Evolutionary conservation across 2,329 filamentous ascomycete genomes (phyloP).

Genomic region (Calonectria henricotiae): DNA sequence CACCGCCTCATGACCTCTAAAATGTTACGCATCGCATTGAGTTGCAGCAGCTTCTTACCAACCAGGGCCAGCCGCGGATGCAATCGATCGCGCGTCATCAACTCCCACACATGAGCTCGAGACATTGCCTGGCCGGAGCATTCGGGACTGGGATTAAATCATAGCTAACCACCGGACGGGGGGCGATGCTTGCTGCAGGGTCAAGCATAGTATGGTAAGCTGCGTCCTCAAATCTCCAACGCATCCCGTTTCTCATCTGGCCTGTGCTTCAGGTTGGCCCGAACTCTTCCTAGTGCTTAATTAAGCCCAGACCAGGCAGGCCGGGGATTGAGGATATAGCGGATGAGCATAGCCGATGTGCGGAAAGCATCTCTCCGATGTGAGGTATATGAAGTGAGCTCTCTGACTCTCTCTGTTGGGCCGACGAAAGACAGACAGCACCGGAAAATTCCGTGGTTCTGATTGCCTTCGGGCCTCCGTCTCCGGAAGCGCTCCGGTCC

Average conservation of each 20-base stretch:
- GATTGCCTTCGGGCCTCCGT: slow-evolving; percentile 17
- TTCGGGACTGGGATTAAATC: slow-evolving; percentile 36
- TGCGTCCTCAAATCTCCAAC: slow-evolving; percentile 35
- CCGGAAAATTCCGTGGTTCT: slow-evolving; percentile 22
- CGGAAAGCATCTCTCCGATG: slow-evolving; percentile 13
- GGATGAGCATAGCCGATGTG: slow-evolving; percentile 15
- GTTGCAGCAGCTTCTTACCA: slow-evolving; percentile 43
- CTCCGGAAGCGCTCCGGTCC: slow-evolving; percentile 36
- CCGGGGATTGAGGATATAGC: slow-evolving; percentile 27
- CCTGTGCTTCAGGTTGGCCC: slow-evolving; percentile 44
- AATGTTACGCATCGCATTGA: slow-evolving; percentile 39
- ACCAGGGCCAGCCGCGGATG: slow-evolving; percentile 36
- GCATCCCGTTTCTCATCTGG: slow-evolving; percentile 40
- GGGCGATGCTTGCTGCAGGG: slow-evolving; percentile 35
- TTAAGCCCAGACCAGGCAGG: slow-evolving; percentile 33
- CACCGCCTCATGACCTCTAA: slow-evolving; percentile 33
- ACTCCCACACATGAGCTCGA: slow-evolving; percentile 14
- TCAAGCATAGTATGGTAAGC: slow-evolving; percentile 30
- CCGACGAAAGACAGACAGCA: slow-evolving; percentile 16
- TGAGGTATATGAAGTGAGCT: slow-evolving; percentile 6
- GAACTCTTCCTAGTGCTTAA: slow-evolving; percentile 38
- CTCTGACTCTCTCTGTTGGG: slow-evolving; percentile 12
- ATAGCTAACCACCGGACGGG: slow-evolving; percentile 39
- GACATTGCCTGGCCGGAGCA: slow-evolving; percentile 35
- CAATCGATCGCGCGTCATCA: slow-evolving; percentile 23